Percentiles rank a stretch among this genome's conserved stretches.
These are phyloP conservation scores for Tetracladium setigerum DNA, from an alignment of 495 filamentous ascomycete genomes.

Conservation along the genomic window DNA sequence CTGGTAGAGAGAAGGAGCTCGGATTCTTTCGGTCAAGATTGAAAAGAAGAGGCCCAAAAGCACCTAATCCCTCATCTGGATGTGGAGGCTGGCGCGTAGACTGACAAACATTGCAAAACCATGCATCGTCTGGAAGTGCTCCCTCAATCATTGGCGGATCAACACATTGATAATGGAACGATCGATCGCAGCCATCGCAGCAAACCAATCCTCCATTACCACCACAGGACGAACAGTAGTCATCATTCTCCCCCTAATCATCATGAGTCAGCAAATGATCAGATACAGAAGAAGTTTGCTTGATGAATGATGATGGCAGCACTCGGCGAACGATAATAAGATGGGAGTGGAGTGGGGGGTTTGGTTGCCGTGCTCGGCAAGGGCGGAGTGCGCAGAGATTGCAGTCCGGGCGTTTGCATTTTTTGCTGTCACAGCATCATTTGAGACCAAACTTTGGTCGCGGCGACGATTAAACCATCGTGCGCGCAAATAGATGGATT, in stretches of 20 bases:
- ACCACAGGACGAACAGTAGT: constrained; percentile 77
- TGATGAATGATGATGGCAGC: background rate
- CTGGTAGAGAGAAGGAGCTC: constrained; percentile 65
- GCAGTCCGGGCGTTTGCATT: constrained; percentile 16
- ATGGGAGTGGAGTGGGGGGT: constrained; percentile 14
- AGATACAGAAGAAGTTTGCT: background rate
- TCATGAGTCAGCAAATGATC: constrained; percentile 12
- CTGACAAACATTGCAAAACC: constrained; percentile 75
- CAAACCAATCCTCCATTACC: constrained; percentile 78
- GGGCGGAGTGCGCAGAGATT: constrained; percentile 16
- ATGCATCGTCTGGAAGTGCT: constrained; percentile 61
- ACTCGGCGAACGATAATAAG: background rate
- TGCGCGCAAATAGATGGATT: constrained; percentile 1
- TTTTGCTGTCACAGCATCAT: constrained; percentile 7
- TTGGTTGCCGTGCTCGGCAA: constrained; percentile 14
- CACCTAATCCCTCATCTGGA: constrained; percentile 27
- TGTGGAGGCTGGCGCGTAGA: constrained; percentile 23
- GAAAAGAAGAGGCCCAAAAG: constrained; percentile 52
- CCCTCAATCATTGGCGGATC: constrained; percentile 66
- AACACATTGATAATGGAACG: constrained; percentile 81
- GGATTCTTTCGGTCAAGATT: constrained; percentile 57
- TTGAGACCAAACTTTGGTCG: constrained; percentile 15
- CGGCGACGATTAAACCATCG: constrained; percentile 1
- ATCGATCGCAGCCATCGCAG: constrained; percentile 82
- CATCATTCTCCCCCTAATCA: constrained; percentile 69